Base-by-base conservation (phyloP, 805 yeast genomes). In the Suhomyces canberraensis region DNA sequence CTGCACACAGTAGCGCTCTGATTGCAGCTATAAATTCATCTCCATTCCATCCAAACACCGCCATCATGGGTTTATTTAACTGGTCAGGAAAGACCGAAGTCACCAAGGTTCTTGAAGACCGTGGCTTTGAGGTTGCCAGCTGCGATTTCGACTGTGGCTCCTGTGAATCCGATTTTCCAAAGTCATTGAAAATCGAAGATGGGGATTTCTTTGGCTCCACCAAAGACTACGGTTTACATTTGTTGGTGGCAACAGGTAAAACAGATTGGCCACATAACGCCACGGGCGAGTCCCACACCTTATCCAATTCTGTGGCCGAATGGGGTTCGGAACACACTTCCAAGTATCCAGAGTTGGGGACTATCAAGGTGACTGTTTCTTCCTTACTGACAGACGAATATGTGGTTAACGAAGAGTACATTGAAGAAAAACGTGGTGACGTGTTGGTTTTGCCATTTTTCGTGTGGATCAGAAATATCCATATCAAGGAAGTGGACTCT, bases 191-290 rank as follows among this genome's bases (percentile, higher is more conserved):
- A 32, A 51, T 81, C 15, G 57, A 56, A 9, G 62, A 54, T 18
- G 65, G 53, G 15, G 66, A 60, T 33, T 37, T 67, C 50, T 52
- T 89, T 19, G 81, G 83, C 40, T 71, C 90, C 4, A 79, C 95
- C 0, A 74, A 73, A 44, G 79, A 84, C 1, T 79, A 78, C 29
- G 81, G 79, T 3, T 53, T 83, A 16, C 97, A 90, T 47, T 64
- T 88, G 16, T 61, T 91, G 22, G 80, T 90, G 0, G 84, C 96
- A 2, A 89, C 97, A 0, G 95, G 93, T 8, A 79, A 80, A 47
- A 55, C 75, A 0, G 95, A 91, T 59, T 91, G 98, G 98, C 66
- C 62, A 11, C 91, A 78, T 43, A 84, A 84, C 51, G 86, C 95
- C 2, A 67, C 69, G 8, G 75, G 71, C 20, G 52, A 36, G 11